A percentile compares a stretch with the other conserved stretches of the same genome.
phyloP scores from a whole-genome alignment of 305 asterid species.

The Andrographis paniculata region DNA sequence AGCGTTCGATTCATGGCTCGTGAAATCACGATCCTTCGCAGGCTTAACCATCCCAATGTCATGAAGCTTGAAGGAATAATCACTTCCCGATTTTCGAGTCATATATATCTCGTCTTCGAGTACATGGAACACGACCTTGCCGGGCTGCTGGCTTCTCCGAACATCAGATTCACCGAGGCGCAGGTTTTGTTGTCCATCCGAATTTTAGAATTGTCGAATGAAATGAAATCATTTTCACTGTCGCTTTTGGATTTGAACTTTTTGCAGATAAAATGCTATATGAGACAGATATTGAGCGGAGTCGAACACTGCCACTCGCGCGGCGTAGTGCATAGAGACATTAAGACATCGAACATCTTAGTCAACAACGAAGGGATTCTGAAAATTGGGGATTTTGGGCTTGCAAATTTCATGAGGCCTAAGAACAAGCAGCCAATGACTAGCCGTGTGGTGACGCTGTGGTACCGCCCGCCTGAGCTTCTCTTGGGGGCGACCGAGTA shows the following conservation, averaged over 20 bases:
- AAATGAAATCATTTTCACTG: not conserved
- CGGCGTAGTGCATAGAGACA: slow-evolving; percentile 82
- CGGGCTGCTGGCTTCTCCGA: slow-evolving; percentile 68
- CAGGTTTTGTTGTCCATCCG: slow-evolving; percentile 37
- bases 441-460: slow-evolving; percentile 81
- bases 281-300: slow-evolving; percentile 64
- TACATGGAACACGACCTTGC: slow-evolving; percentile 96
- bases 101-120: slow-evolving; percentile 73
- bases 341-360: slow-evolving; percentile 70
- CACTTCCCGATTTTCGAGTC: slow-evolving; percentile 64
- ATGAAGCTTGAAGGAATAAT: slow-evolving; percentile 88
- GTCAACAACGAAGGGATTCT: slow-evolving; percentile 67
- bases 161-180: slow-evolving; percentile 65
- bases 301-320: slow-evolving; percentile 78
- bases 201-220: not conserved
- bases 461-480: slow-evolving; percentile 95
- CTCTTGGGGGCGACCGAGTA: slow-evolving; percentile 76
- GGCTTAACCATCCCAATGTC: slow-evolving; percentile 76
- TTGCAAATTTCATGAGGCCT: slow-evolving; percentile 49
- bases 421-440: slow-evolving; percentile 54
- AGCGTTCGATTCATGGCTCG: slow-evolving; percentile 90
- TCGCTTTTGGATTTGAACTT: slow-evolving; percentile 8
- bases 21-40: slow-evolving; percentile 68
- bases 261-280: slow-evolving; percentile 65
- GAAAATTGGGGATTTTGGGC: slow-evolving; percentile 90